These are phyloP conservation scores for Sporothrix dimorphospora DNA, from an alignment of 2,329 filamentous ascomycete genomes.

Conservation along the genomic window DNA sequence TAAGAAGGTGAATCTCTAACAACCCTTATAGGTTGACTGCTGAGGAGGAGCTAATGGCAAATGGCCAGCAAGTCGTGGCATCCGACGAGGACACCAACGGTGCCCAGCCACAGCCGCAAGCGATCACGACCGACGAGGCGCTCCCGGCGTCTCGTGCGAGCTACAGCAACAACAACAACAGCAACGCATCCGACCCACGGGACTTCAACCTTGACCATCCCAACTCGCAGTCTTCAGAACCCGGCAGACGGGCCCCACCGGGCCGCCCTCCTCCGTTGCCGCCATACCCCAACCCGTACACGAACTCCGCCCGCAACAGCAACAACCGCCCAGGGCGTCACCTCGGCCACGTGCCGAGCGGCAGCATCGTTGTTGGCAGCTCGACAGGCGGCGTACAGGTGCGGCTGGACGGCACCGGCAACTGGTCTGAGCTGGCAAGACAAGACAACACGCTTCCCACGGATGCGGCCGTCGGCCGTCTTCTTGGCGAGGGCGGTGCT, in stretches of 20 bases:
- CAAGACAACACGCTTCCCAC: slow-evolving; percentile 75
- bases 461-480: slow-evolving; percentile 59
- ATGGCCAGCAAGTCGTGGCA: slow-evolving; percentile 27
- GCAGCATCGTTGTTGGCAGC: slow-evolving; percentile 71
- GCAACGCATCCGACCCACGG: slow-evolving; percentile 3
- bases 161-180: slow-evolving; percentile 33
- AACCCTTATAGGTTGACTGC: slow-evolving; percentile 32
- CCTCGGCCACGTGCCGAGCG: slow-evolving; percentile 52
- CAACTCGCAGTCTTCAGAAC: slow-evolving; percentile 30
- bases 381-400: slow-evolving; percentile 87
- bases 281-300: slow-evolving; percentile 53
- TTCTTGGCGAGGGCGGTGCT: slow-evolving; percentile 52
- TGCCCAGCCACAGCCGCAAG: slow-evolving; percentile 44
- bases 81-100: neutral
- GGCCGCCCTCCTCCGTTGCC: slow-evolving; percentile 47
- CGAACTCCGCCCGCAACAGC: slow-evolving; percentile 37
- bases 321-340: slow-evolving; percentile 29
- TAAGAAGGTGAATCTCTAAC: neutral
- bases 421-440: slow-evolving; percentile 88
- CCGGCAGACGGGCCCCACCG: slow-evolving; percentile 37
- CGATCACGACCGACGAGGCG: slow-evolving; percentile 57
- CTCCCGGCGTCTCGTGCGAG: slow-evolving; percentile 45
- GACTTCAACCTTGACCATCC: slow-evolving; percentile 10
- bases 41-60: slow-evolving; percentile 35
- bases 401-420: slow-evolving; percentile 78